Base-by-base conservation (phyloP, 1,139 yeast species). In the Blastobotrys proliferans region DNA sequence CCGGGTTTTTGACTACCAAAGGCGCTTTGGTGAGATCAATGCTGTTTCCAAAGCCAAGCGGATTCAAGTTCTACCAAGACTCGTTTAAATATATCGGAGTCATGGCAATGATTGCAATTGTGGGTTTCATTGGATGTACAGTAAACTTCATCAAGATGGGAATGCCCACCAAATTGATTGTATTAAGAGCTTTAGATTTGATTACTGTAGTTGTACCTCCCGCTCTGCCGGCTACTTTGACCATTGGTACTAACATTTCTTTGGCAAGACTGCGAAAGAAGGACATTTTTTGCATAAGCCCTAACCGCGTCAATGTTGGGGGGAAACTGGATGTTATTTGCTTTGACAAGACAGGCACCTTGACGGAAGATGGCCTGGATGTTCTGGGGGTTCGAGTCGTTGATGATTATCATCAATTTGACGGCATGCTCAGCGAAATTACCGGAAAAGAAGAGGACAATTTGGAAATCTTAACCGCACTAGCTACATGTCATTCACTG, bases 141-240 rank as follows among this genome's bases (percentile, higher is more conserved):
- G 72, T 83, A 51, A 86, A 87, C 58, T 94, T 92, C 61, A 74
- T 92, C 46, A 71, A 78, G 54, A 67, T 94, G 54, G 92, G 94
- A 0, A 64, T 90, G 38, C 79, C 83, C 3, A 76, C 75, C 47
- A 73, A 71, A 38, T 64, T 83, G 26, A 92, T 92, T 71, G 72
- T 90, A 8, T 69, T 94, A 45, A 75, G 99, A 54, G 97, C 97
- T 0, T 69, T 94, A 48, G 99, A 92, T 66, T 77, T 92, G 45
- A 83, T 92, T 44, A 92, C 99, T 0, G 88, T 92, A 59, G 98
- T 94, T 10, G 96, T 92, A 1, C 99, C 99, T 1, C 99, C 99
- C 0, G 98, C 98, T 0, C 72, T 92, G 41, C 99, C 99, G 0
- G 98, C 98, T 0, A 94, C 98, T 0, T 69, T 92, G 48, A 88